Percentiles rank a stretch among this genome's conserved stretches.
Evolutionary conservation across 2,329 filamentous ascomycete species (phyloP).

Genomic region (Fusarium hostae): DNA sequence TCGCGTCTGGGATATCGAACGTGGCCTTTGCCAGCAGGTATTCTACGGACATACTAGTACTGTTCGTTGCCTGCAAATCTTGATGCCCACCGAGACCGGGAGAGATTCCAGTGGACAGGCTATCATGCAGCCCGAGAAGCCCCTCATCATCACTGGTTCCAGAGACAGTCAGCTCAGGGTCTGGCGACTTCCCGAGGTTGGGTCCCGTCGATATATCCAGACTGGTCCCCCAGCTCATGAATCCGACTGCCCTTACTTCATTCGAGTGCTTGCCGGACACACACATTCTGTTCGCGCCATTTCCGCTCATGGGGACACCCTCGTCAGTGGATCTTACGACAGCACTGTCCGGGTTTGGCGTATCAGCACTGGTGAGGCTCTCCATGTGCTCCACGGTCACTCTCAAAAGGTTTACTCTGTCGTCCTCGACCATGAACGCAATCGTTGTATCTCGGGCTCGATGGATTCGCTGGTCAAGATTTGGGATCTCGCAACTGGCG

Average conservation of each 20-base stretch:
- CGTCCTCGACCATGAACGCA: constrained; percentile 89
- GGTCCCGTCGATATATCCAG: constrained; percentile 82
- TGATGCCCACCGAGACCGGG: constrained; percentile 85
- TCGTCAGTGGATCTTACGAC: constrained; percentile 98
- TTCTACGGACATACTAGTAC: constrained; percentile 99
- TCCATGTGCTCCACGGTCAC: constrained; percentile 88
- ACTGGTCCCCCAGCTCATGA: constrained; percentile 78
- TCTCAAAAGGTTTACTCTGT: constrained; percentile 96
- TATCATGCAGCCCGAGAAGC: constrained; percentile 92
- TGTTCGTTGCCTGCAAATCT: constrained; percentile 92
- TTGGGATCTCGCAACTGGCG: constrained; percentile 90
- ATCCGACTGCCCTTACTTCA: constrained; percentile 91
- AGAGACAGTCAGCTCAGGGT: constrained; percentile 93
- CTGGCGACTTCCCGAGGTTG: constrained; percentile 89
- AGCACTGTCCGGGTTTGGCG: constrained; percentile 96
- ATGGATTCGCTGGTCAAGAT: constrained; percentile 99
- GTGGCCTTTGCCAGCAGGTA: constrained; percentile 90
- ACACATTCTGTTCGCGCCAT: constrained; percentile 95
- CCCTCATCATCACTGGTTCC: constrained; percentile 96
- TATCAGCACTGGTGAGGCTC: constrained; percentile 90
- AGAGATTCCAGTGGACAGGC: constrained; percentile 75
- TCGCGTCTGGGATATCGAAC: constrained; percentile 99
- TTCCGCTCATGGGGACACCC: constrained; percentile 90
- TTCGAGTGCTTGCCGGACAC: constrained; percentile 87
- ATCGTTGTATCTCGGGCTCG: constrained; percentile 95